These are phyloP conservation scores for Metschnikowia amazonensis DNA, from an alignment of 805 yeast genomes.

Conservation along the genomic window DNA sequence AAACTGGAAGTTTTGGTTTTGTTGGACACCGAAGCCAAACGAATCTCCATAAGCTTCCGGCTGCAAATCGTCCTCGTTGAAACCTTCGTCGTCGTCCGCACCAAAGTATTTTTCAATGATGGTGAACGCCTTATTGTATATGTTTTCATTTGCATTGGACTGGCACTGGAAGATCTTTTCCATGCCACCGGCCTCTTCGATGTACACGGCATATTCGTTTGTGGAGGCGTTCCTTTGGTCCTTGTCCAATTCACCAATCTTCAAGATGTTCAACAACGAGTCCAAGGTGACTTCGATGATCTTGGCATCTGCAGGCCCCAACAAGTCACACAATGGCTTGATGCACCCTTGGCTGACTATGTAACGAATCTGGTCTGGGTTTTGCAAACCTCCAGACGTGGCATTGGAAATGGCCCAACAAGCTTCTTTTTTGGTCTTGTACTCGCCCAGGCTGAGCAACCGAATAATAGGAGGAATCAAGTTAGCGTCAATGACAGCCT, in stretches of 20 bases:
- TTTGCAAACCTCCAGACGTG: conserved; percentile 87
- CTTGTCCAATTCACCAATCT: conserved; percentile 90
- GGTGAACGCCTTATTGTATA: conserved; percentile 84
- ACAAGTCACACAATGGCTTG: conserved; percentile 91
- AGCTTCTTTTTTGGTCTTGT: conserved; percentile 96
- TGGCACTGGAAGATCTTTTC: conserved; percentile 94
- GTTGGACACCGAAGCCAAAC: conserved; percentile 79
- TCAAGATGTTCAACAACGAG: conserved; percentile 88
- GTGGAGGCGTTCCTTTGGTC: conserved; percentile 64
- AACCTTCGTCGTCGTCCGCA: conserved; percentile 72
- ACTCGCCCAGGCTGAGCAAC: conserved; percentile 76
- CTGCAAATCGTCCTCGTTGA: conserved; percentile 65
- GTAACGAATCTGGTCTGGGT: conserved; percentile 91
- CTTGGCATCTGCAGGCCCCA: conserved; percentile 83
- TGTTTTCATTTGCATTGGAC: conserved; percentile 84
- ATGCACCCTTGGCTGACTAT: conserved; percentile 94
- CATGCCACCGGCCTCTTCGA: conserved; percentile 98
- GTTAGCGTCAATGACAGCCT: conserved; percentile 93
- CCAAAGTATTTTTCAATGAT: conserved; percentile 90
- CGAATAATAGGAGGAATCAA: conserved; percentile 87
- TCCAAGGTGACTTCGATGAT: conserved; percentile 93
- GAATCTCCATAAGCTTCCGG: conserved; percentile 78
- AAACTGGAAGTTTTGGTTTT: conserved; percentile 48
- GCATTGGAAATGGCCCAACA: conserved; percentile 99
- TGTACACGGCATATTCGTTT: conserved; percentile 84